Base-by-base conservation (phyloP, 2,329 filamentous ascomycete genomes). In the Chaetomium sp. region DNA sequence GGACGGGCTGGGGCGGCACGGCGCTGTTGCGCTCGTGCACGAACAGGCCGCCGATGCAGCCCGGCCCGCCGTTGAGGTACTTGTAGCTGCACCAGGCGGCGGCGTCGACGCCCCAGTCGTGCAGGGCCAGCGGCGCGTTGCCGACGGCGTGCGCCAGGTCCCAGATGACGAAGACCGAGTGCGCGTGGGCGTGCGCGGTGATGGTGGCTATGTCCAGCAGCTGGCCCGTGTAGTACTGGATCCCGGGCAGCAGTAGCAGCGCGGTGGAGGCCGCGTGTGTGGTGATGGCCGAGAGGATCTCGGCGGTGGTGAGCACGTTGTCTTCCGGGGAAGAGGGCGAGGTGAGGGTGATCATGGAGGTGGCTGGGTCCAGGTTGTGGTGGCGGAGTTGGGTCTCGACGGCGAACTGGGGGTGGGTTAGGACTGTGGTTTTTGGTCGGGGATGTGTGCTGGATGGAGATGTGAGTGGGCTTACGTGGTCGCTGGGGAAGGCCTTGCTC, bases 71-170 rank as follows among this genome's bases (percentile, higher is more conserved):
- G 73, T 93, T 93, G 66, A 94, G 82, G 75, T 93, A 94, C 75
- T 94, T 94, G 79, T 94, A 94, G 65, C 85, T 89, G 74, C 91
- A 94, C 91, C 91, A 94, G 9, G 83, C 89, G 5, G 91, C 90
- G 1, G 80, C 92, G 74, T 94, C 91, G 49, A 93, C 90, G 62
- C 89, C 82, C 90, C 90, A 93, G 70, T 90, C 87, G 73, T 92
- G 89, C 9, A 94, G 81, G 60, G 83, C 78, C 23, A 93, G 76
- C 1, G 88, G 86, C 1, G 93, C 89, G 71, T 94, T 94, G 21
- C 91, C 91, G 19, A 84, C 88, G 3, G 90, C 90, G 74, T 94
- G 91, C 0, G 91, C 91, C 54, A 92, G 86, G 74, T 94, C 91
- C 90, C 90, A 94, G 57, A 91, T 89, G 45, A 92, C 85, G 33